Percentiles rank a stretch among this genome's conserved stretches.
phyloP scores from a whole-genome alignment of 352 stramenopile species.

The Pythium dissotocum region DNA sequence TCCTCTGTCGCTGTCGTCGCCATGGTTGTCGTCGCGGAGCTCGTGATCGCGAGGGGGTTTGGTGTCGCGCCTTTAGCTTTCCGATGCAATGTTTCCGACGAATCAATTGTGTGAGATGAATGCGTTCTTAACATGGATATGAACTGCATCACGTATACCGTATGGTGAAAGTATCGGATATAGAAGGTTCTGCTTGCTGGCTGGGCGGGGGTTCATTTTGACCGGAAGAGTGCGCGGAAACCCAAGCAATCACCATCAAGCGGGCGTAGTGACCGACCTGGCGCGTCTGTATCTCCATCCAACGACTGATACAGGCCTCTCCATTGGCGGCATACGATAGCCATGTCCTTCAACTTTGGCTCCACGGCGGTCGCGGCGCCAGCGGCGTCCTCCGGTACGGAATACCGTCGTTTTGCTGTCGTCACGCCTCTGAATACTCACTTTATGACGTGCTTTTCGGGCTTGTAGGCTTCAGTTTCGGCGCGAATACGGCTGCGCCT shows the following conservation, averaged over 20 bases:
- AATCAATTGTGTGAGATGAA: not conserved
- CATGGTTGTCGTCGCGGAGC: not conserved
- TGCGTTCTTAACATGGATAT: not conserved
- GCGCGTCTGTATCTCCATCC: slow-evolving; percentile 7
- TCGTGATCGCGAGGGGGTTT: not conserved
- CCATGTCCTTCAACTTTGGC: slow-evolving; percentile 42
- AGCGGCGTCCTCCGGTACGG: slow-evolving; percentile 32
- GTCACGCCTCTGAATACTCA: not conserved
- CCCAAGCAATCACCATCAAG: not conserved
- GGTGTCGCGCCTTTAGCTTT: slow-evolving; percentile 1
- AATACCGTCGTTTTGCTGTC: not conserved
- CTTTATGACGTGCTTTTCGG: not conserved
- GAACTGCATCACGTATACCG: not conserved
- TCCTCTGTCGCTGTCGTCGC: slow-evolving; percentile 42
- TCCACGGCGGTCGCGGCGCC: slow-evolving; percentile 31
- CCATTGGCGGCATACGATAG: not conserved
- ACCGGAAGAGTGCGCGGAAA: not conserved
- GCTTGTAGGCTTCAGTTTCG: slow-evolving; percentile 28
- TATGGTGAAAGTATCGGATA: not conserved
- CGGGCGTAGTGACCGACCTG: not conserved
- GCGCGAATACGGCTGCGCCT: slow-evolving; percentile 12
- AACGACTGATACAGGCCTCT: not conserved
- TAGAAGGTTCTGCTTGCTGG: not conserved
- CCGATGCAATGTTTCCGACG: not conserved
- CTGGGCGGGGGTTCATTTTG: slow-evolving; percentile 1